phyloP scores from a whole-genome alignment of 1,284 basidiomycete species.

The Vanrija humicola region DNA sequence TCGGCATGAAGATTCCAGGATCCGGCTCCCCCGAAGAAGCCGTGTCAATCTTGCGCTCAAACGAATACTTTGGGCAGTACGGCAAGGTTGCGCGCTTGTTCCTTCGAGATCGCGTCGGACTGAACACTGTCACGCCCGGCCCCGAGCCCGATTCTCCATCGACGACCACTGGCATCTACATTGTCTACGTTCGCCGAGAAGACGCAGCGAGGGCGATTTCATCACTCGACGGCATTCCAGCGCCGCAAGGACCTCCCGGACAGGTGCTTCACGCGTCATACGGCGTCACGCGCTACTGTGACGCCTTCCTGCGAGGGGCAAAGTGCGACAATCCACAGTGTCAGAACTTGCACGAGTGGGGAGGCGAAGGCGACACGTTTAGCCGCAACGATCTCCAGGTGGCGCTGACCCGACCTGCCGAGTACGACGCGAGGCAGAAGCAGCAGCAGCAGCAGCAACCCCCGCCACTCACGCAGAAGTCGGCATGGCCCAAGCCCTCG shows the following conservation, averaged over 20 bases:
- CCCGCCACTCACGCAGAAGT: conserved; percentile 27
- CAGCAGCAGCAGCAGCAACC: conserved; percentile 31
- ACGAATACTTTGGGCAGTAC: conserved; percentile 98
- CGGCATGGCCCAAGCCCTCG: conserved; percentile 37
- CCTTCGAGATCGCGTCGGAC: conserved; percentile 74
- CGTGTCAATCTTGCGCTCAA: conserved; percentile 86
- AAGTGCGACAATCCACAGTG: conserved; percentile 71
- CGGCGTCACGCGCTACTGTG: conserved; percentile 98
- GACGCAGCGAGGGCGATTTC: conserved; percentile 91
- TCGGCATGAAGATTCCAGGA: conserved; percentile 77
- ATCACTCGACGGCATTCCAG: conserved; percentile 84
- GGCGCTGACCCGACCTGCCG: conserved; percentile 53
- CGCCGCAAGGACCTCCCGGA: conserved; percentile 68
- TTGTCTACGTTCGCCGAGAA: conserved; percentile 91
- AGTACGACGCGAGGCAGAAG: conserved; percentile 46
- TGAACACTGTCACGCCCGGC: conserved; percentile 51
- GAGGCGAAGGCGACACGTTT: conserved; percentile 95
- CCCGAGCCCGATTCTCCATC: conserved; percentile 49
- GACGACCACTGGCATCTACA: conserved; percentile 80
- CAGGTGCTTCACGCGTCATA: conserved; percentile 86
- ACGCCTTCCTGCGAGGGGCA: conserved; percentile 83
- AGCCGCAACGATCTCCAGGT: conserved; percentile 88
- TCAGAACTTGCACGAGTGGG: conserved; percentile 95
- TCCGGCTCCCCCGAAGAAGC: conserved; percentile 79
- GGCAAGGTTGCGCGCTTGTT: conserved; percentile 97